phyloP scores from a whole-genome alignment of 306 rosid genomes.

The Cicer chorassanicum region DNA sequence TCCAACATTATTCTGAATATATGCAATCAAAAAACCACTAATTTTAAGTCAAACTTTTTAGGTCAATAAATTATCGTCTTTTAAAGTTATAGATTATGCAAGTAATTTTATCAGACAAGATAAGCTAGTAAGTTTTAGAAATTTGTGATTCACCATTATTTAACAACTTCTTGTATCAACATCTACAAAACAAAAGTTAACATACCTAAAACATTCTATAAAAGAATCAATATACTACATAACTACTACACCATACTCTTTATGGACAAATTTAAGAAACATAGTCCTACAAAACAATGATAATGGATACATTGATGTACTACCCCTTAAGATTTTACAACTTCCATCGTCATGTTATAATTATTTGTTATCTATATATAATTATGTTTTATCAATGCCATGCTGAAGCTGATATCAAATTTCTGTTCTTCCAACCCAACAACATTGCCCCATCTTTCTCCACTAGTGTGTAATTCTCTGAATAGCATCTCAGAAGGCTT shows the following conservation, averaged over 20 bases:
- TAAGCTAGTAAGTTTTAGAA: background rate
- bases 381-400: constrained; percentile 65
- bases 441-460: constrained; percentile 95
- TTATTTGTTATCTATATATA: constrained; percentile 26
- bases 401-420: constrained; percentile 88
- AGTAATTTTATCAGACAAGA: too few relatives aligned
- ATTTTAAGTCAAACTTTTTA: too few relatives aligned
- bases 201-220: constrained; percentile 13
- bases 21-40: too few relatives aligned
- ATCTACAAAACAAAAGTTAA: constrained; percentile 20
- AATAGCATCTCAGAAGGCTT: constrained; percentile 71
- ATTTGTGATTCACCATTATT: background rate
- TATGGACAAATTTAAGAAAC: constrained; percentile 44
- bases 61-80: too few relatives aligned
- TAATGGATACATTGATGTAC: background rate
- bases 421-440: constrained; percentile 88
- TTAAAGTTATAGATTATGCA: too few relatives aligned
- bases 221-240: constrained; percentile 44
- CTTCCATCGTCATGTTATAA: constrained; percentile 31
- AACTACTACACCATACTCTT: constrained; percentile 26
- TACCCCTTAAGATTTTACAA: too few relatives aligned
- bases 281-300: constrained; percentile 35
- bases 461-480: constrained; percentile 73
- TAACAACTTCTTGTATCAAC: constrained; percentile 1
- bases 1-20: too few relatives aligned